These are phyloP conservation scores for Talaromyces albobiverticillius DNA, from an alignment of 2,329 filamentous ascomycete species.

Conservation along the genomic window DNA sequence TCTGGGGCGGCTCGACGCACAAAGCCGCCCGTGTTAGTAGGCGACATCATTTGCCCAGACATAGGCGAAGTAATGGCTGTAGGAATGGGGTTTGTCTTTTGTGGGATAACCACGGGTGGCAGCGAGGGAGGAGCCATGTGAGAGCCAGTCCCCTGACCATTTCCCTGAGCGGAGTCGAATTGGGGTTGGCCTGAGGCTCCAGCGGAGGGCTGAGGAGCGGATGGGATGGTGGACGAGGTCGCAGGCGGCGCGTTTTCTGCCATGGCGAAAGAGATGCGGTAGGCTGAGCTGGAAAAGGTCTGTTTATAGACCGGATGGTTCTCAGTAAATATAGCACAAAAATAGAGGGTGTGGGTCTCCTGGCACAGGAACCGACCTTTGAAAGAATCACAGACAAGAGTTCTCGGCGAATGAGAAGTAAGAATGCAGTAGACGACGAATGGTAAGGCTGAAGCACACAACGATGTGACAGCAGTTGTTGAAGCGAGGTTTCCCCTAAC, in stretches of 20 bases:
- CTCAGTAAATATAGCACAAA: neutral
- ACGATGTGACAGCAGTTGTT: neutral
- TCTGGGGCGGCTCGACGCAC: slow-evolving; percentile 89
- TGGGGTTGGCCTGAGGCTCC: slow-evolving; percentile 64
- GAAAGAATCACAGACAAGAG: neutral
- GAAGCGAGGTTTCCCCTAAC: neutral
- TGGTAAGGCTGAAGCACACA: neutral
- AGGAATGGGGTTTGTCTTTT: slow-evolving; percentile 93
- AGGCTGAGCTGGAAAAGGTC: slow-evolving; percentile 1
- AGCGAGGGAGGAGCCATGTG: slow-evolving; percentile 89
- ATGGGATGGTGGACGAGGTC: slow-evolving; percentile 64
- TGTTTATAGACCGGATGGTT: neutral
- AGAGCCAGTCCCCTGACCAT: slow-evolving; percentile 64
- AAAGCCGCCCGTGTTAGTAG: slow-evolving; percentile 75
- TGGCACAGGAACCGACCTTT: neutral
- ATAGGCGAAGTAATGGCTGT: slow-evolving; percentile 87
- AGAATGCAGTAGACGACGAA: neutral
- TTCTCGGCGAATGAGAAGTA: neutral
- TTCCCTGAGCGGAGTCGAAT: slow-evolving; percentile 70
- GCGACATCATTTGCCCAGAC: slow-evolving; percentile 77
- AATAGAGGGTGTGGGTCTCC: slow-evolving; percentile 1
- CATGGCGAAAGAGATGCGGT: slow-evolving; percentile 55
- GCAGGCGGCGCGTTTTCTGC: slow-evolving; percentile 69
- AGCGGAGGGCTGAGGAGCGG: slow-evolving; percentile 64
- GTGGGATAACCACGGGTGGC: slow-evolving; percentile 79